Evolutionary conservation across 805 yeast genomes (phyloP).

Genomic region (Zygoascus bituminiphila): DNA sequence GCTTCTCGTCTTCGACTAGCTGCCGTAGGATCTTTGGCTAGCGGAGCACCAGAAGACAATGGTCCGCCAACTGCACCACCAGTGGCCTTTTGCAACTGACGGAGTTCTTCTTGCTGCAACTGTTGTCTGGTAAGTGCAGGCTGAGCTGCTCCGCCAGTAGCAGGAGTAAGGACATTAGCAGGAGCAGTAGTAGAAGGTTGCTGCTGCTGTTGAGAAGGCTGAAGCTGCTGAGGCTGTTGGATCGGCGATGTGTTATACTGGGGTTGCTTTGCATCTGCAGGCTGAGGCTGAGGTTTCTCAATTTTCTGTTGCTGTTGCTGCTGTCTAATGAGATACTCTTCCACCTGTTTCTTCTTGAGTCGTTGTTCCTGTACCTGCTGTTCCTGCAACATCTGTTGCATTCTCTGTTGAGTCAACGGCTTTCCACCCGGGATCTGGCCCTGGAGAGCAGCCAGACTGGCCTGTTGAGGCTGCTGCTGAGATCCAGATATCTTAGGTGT

Average conservation of each 20-base stretch:
- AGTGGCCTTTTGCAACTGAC: conserved; percentile 22
- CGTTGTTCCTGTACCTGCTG: conserved; percentile 30
- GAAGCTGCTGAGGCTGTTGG: conserved; percentile 22
- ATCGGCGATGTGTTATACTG: conserved; percentile 15
- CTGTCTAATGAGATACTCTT: conserved; percentile 26
- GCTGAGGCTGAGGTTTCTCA: conserved; percentile 10
- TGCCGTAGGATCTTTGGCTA: conserved; percentile 20
- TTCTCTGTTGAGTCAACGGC: conserved; percentile 28
- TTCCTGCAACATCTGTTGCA: conserved; percentile 24
- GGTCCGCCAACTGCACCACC: conserved; percentile 8
- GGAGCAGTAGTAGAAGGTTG: conserved; percentile 16
- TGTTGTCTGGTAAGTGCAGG: conserved; percentile 1
- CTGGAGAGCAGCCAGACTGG: conserved; percentile 9
- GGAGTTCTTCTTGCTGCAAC: conserved; percentile 20
- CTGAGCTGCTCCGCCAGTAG: conserved; percentile 7
- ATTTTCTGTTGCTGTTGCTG: conserved; percentile 18
- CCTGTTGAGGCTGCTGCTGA: conserved; percentile 14
- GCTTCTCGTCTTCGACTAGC: conserved; percentile 55
- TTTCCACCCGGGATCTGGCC: conserved; percentile 4
- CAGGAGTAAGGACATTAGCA: conserved; percentile 8
- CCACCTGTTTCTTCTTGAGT: conserved; percentile 6
- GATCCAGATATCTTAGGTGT: conserved; percentile 6
- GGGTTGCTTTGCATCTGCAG: not conserved
- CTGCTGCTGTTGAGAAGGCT: conserved; percentile 17
- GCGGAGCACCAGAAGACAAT: not conserved